Evolutionary conservation across 352 stramenopile species (phyloP), one percentile per base, ranked within the genome.

Genomic region (Phytophthora brassicae): DNA sequence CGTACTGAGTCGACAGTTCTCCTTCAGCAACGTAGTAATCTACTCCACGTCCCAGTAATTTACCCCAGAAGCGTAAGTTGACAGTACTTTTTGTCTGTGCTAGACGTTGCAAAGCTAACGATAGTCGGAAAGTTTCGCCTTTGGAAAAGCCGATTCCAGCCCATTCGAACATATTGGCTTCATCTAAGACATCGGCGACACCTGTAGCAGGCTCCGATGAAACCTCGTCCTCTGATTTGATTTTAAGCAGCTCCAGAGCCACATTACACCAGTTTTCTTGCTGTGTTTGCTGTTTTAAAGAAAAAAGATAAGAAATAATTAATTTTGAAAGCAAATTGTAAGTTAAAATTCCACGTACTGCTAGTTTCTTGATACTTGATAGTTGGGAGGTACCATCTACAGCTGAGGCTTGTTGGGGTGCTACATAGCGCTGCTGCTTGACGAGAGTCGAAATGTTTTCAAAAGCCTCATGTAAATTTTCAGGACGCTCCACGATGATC

Each of bases 1-100:
- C 70, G 48, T 77, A 72, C 8, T 64, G 50, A 4, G 62, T 64
- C 6, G 70, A 39, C 4, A 90, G 33, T 50, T 92, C 79, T 3
- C 89, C 88, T 60, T 97, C 89, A 0, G 88, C 84, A 23, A 97
- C 72, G 58, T 92, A 95, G 60, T 86, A 97, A 60, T 95, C 85
- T 6, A 62, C 69, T 11, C 68, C 74, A 28, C 86, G 58, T 12
- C 88, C 89, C 6, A 93, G 63, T 4, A 97, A 64, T 41, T 95
- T 95, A 9, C 92, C 92, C 86, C 89, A 97, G 60, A 97, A 92
- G 8, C 88, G 75, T 56, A 98, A 68, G 44, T 77, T 91, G 28
- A 77, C 68, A 1, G 87, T 89, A 16, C 67, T 71, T 6, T 87
- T 68, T 0, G 70, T 70, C 47, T 84, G 78, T 4, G 76, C 78